phyloP scores from a whole-genome alignment of 2,329 filamentous ascomycete genomes.

The Diaporthe citri region DNA sequence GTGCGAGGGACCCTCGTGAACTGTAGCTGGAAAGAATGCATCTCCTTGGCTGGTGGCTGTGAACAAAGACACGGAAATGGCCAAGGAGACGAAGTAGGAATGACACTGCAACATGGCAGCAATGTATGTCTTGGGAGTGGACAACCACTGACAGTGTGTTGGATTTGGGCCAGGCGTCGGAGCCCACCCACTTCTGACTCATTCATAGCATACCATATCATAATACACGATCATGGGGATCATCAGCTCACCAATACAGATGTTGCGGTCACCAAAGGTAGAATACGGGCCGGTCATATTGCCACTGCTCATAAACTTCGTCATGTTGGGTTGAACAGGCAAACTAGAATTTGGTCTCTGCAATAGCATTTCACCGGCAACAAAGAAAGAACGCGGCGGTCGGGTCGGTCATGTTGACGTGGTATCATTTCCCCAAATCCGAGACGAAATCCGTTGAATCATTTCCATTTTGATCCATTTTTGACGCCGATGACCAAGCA shows the following conservation, averaged over 20 bases:
- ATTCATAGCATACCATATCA: background rate
- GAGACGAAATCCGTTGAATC: slow-evolving; percentile 38
- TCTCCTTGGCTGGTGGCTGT: background rate
- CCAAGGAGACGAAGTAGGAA: background rate
- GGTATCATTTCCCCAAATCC: slow-evolving; percentile 41
- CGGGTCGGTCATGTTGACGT: slow-evolving; percentile 38
- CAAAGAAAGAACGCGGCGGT: slow-evolving; percentile 20
- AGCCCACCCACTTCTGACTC: too few species aligned
- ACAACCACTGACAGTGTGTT: background rate
- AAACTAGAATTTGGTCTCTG: slow-evolving; percentile 28
- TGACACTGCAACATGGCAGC: background rate
- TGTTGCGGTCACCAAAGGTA: background rate
- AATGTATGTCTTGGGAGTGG: background rate
- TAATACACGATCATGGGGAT: background rate
- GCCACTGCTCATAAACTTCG: background rate
- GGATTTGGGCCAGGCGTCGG: background rate
- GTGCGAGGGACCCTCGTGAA: background rate
- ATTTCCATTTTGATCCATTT: slow-evolving; percentile 39
- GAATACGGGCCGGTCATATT: background rate
- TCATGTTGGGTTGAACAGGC: slow-evolving; percentile 19
- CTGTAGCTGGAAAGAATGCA: too few species aligned
- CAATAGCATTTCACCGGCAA: slow-evolving; percentile 30
- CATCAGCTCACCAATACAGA: background rate
- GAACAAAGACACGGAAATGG: background rate
- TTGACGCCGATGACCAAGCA: slow-evolving; percentile 40